phyloP scores from a whole-genome alignment of 306 rosid genomes.

The Vicia villosa region DNA sequence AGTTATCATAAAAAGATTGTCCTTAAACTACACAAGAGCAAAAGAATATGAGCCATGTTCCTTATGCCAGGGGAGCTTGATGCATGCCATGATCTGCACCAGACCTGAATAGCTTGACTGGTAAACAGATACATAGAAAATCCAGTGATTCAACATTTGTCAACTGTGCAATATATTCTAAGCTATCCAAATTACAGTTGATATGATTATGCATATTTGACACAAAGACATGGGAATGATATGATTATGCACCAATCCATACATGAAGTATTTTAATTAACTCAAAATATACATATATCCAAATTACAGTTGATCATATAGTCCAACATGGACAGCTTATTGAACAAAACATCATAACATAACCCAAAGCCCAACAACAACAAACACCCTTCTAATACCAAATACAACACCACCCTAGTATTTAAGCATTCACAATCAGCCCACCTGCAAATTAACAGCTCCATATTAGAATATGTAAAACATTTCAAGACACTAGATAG shows the following conservation, averaged over 20 bases:
- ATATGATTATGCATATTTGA: too few relatives aligned
- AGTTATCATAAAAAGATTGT: too few relatives aligned
- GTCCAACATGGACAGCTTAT: constrained; percentile 10
- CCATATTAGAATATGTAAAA: neutral
- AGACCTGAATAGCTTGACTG: too few relatives aligned
- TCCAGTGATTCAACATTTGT: too few relatives aligned
- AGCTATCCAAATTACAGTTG: too few relatives aligned
- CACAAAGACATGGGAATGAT: too few relatives aligned
- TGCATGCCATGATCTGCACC: too few relatives aligned
- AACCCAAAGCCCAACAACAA: neutral
- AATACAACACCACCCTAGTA: neutral
- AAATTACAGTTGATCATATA: neutral
- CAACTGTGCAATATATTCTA: too few relatives aligned
- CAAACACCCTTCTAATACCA: neutral
- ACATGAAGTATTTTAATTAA: neutral
- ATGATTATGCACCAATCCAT: neutral
- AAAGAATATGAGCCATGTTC: too few relatives aligned
- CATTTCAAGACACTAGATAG: neutral
- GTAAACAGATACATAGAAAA: too few relatives aligned
- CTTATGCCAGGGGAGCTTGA: too few relatives aligned
- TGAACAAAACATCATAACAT: constrained; percentile 10
- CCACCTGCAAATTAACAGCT: constrained; percentile 38
- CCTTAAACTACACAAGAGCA: too few relatives aligned
- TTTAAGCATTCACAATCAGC: constrained; percentile 43
- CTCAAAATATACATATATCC: neutral